Evolutionary conservation across 2,329 filamentous ascomycete species (phyloP).

Genomic region (Echinosphaeria canescens): DNA sequence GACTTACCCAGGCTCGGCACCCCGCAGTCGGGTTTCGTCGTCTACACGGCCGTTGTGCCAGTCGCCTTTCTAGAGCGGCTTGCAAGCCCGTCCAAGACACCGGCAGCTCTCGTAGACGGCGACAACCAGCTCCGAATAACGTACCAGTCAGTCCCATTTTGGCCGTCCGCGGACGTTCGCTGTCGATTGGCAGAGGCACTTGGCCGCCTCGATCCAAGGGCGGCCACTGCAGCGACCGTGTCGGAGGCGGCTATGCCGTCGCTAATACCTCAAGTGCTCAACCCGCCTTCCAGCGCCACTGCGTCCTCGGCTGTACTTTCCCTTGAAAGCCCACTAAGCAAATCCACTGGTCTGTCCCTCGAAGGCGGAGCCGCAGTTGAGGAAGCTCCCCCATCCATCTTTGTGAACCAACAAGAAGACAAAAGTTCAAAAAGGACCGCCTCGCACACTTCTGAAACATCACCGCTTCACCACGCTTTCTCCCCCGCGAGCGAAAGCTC

Average conservation of each 20-base stretch:
- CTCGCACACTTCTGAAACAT: too few relatives aligned
- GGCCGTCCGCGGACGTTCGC: conserved; percentile 30
- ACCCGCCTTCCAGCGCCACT: too few relatives aligned
- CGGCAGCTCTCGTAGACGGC: conserved; percentile 7
- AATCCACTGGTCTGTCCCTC: too few relatives aligned
- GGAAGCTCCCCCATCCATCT: conserved; percentile 25
- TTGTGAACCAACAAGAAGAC: conserved; percentile 13
- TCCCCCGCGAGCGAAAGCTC: too few relatives aligned
- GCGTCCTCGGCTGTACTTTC: too few relatives aligned
- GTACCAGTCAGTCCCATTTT: conserved; percentile 24
- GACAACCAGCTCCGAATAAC: conserved; percentile 19
- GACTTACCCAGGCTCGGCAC: conserved; percentile 23
- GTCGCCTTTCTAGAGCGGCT: conserved; percentile 25
- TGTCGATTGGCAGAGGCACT: conserved; percentile 31
- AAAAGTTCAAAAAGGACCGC: not conserved
- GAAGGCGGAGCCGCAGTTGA: too few relatives aligned
- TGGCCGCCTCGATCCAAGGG: conserved; percentile 25
- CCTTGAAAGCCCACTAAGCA: too few relatives aligned
- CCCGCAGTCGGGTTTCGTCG: conserved; percentile 20
- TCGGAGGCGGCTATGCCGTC: too few relatives aligned
- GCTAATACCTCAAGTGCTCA: too few relatives aligned
- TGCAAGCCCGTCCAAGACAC: conserved; percentile 20
- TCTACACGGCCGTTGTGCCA: conserved; percentile 27
- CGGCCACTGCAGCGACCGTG: conserved; percentile 9
- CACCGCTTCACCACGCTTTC: too few relatives aligned